Percentiles rank a stretch among this genome's conserved stretches.
phyloP scores from a whole-genome alignment of 768 basidiomycete species.

The Termitomyces titanicus region DNA sequence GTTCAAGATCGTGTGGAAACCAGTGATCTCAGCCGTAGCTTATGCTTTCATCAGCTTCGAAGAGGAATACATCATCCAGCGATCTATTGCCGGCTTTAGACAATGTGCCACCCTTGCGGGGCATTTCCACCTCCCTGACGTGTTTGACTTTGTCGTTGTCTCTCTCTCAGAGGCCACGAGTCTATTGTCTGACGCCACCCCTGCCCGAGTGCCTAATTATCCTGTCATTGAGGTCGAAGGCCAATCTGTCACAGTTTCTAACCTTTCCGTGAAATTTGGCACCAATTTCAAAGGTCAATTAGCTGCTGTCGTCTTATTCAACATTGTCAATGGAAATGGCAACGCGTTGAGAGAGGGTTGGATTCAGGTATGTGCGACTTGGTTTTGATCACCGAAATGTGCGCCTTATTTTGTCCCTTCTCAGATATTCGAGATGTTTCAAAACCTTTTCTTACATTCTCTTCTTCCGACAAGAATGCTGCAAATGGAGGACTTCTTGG shows the following conservation, averaged over 20 bases:
- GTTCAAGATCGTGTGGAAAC: constrained; percentile 93
- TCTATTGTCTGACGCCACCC: constrained; percentile 70
- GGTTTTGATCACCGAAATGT: neutral
- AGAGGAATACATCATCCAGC: constrained; percentile 95
- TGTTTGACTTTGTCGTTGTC: constrained; percentile 94
- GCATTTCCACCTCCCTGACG: constrained; percentile 85
- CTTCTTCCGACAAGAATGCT: constrained; percentile 86
- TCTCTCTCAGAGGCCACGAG: constrained; percentile 92
- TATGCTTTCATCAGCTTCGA: constrained; percentile 95
- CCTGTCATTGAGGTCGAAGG: constrained; percentile 89
- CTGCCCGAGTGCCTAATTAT: constrained; percentile 73
- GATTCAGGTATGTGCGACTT: constrained; percentile 62
- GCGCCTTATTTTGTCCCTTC: constrained; percentile 2
- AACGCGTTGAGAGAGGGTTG: constrained; percentile 93
- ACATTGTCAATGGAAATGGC: constrained; percentile 95
- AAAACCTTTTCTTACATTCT: constrained; percentile 92
- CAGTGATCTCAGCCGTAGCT: constrained; percentile 90
- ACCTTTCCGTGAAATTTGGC: constrained; percentile 89
- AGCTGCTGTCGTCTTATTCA: constrained; percentile 95
- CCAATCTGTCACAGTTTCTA: constrained; percentile 86
- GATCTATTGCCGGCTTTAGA: constrained; percentile 92
- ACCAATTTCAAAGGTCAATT: constrained; percentile 94
- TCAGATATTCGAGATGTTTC: constrained; percentile 99
- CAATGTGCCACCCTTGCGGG: constrained; percentile 94
- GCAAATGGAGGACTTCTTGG: constrained; percentile 98